Conservation (phyloP, 73 alveolate genomes). For the Tetrahymena malaccensis region DNA sequence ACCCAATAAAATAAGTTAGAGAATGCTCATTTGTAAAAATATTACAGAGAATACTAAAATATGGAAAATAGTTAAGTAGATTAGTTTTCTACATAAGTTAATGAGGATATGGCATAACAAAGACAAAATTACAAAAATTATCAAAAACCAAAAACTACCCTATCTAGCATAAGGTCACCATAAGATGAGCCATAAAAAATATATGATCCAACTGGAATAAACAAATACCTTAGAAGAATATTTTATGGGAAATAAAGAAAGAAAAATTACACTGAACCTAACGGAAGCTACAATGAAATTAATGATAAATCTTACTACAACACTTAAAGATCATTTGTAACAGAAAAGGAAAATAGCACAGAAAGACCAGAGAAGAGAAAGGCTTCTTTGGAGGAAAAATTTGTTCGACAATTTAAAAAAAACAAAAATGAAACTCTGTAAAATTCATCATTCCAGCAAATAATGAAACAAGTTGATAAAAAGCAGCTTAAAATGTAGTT, state of each 20-base stretch:
- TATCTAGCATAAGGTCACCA: neutral
- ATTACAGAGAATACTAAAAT: neutral
- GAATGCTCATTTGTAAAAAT: neutral
- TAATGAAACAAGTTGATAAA: neutral
- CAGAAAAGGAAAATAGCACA: neutral
- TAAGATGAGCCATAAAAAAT: neutral
- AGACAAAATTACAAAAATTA: neutral
- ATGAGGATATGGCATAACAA: neutral
- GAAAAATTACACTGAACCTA: neutral
- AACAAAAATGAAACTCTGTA: neutral
- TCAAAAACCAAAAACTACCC: neutral
- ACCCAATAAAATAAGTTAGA: neutral
- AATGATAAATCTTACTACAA: neutral
- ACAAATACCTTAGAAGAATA: neutral
- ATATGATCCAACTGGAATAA: neutral
- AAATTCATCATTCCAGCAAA: neutral
- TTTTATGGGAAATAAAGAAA: neutral
- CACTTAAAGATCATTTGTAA: neutral
- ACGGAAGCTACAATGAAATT: neutral
- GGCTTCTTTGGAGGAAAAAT: neutral
- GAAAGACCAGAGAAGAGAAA: neutral
- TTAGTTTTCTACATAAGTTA: neutral
- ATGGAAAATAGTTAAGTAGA: neutral
- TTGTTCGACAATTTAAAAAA: neutral
- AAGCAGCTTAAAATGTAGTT: neutral